These are phyloP conservation scores for Yarrowia sp. DNA, from an alignment of 805 yeast genomes.

Conservation along the genomic window DNA sequence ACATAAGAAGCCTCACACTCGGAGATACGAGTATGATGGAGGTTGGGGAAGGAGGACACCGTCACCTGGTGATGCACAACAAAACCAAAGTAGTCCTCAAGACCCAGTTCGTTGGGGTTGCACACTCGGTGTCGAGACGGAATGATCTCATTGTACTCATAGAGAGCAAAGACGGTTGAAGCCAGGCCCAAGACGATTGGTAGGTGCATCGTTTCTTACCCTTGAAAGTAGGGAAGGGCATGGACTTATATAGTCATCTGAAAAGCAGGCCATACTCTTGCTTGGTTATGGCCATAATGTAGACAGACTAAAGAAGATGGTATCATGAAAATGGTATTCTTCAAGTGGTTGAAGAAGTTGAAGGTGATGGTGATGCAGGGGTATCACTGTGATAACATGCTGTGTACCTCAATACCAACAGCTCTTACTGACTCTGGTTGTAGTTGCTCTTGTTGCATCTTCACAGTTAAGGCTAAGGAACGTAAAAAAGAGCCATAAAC, in stretches of 20 bases:
- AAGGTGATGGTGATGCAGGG: too few species aligned
- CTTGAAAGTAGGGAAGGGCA: background rate
- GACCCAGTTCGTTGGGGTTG: constrained; percentile 29
- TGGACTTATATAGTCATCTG: too few species aligned
- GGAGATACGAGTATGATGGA: constrained; percentile 30
- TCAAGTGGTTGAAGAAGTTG: too few species aligned
- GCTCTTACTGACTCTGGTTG: background rate
- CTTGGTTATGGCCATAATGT: background rate
- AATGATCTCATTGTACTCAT: constrained; percentile 1
- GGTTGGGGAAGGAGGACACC: background rate
- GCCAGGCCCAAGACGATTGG: background rate
- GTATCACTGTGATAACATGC: background rate
- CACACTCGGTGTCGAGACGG: constrained; percentile 28
- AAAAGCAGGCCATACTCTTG: background rate
- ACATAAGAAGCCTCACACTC: constrained; percentile 27
- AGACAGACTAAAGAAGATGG: background rate
- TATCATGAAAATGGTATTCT: too few species aligned
- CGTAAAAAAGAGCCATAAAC: background rate
- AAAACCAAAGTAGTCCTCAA: constrained; percentile 31
- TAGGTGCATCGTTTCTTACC: background rate
- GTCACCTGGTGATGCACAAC: constrained; percentile 32
- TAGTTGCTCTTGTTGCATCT: background rate
- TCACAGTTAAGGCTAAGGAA: background rate
- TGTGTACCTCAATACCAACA: background rate
- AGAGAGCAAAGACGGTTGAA: background rate